Conservation (phyloP, 2,329 filamentous ascomycete species). For the Chaetomiaceae sp. region DNA sequence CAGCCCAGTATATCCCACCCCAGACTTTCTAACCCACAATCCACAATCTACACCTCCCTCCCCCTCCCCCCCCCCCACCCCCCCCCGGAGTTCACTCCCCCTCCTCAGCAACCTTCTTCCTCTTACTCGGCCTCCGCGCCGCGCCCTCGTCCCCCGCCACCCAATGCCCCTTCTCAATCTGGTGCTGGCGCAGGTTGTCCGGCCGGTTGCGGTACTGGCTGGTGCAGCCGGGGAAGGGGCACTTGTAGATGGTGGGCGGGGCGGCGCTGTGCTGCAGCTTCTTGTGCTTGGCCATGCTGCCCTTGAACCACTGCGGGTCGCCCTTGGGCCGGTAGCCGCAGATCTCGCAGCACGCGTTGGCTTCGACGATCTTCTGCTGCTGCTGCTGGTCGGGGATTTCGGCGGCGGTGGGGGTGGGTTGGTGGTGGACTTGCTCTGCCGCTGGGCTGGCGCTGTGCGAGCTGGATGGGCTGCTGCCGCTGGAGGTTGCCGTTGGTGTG, state of each 20-base stretch:
- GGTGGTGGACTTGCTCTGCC: conserved; percentile 4
- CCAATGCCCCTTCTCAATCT: conserved; percentile 51
- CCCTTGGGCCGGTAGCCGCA: conserved; percentile 52
- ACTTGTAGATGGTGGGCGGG: conserved; percentile 47
- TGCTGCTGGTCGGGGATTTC: conserved; percentile 6
- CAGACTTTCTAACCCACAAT: no score
- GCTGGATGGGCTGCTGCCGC: conserved; percentile 7
- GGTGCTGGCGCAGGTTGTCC: conserved; percentile 51
- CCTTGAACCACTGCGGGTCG: conserved; percentile 52
- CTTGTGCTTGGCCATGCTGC: conserved; percentile 54
- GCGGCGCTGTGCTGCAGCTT: conserved; percentile 46
- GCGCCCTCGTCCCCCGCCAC: conserved; percentile 37
- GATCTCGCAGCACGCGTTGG: conserved; percentile 42
- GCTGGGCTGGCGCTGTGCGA: conserved; percentile 4
- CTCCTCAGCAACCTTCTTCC: conserved; percentile 36
- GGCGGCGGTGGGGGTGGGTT: neutral
- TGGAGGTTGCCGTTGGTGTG: conserved; percentile 8
- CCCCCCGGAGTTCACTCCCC: neutral
- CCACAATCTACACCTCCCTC: no score
- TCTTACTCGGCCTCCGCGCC: conserved; percentile 39
- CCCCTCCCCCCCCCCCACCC: no score
- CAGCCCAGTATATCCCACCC: neutral
- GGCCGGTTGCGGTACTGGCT: conserved; percentile 51
- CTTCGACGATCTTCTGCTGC: conserved; percentile 30
- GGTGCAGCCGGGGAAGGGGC: conserved; percentile 46